Percentiles rank a stretch among this genome's conserved stretches.
Conservation (phyloP, 352 stramenopile species). For the Elongisporangium senticosum region DNA sequence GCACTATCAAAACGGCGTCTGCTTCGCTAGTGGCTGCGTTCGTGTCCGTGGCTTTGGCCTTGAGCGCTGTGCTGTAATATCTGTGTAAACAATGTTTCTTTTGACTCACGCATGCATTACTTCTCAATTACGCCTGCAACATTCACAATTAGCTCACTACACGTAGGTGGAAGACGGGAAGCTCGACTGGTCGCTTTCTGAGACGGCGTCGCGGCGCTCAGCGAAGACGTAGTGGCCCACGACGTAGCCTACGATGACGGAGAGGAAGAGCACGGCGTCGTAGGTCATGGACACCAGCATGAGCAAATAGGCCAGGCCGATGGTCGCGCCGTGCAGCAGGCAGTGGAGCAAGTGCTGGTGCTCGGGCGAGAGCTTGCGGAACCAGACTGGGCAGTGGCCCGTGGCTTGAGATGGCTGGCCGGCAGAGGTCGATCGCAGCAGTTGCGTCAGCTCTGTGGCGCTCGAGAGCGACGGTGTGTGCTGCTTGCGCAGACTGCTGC, state of each 20-base stretch:
- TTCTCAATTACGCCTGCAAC: no score
- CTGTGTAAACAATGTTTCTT: no score
- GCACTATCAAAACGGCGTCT: no score
- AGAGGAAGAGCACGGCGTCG: slow-evolving; percentile 54
- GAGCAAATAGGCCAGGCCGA: slow-evolving; percentile 70
- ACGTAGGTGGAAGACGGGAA: slow-evolving; percentile 6
- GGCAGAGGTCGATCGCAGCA: slow-evolving; percentile 36
- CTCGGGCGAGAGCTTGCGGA: slow-evolving; percentile 44
- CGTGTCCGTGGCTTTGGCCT: no score
- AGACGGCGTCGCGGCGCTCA: slow-evolving; percentile 45
- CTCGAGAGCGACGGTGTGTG: slow-evolving; percentile 5
- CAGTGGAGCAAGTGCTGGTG: slow-evolving; percentile 45
- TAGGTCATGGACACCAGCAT: slow-evolving; percentile 84
- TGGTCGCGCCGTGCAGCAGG: slow-evolving; percentile 50
- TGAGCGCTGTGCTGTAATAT: no score
- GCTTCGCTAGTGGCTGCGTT: no score
- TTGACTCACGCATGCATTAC: no score
- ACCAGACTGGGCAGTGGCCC: slow-evolving; percentile 27
- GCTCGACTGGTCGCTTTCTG: slow-evolving; percentile 14
- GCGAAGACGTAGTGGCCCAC: slow-evolving; percentile 62
- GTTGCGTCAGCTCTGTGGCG: slow-evolving; percentile 26
- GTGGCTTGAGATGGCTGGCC: slow-evolving; percentile 8
- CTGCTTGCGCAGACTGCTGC: slow-evolving; percentile 34
- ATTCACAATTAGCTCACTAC: no score
- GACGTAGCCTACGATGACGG: slow-evolving; percentile 52